Evolutionary conservation across 2,329 filamentous ascomycete genomes (phyloP).

Genomic region (Septoria linicola): DNA sequence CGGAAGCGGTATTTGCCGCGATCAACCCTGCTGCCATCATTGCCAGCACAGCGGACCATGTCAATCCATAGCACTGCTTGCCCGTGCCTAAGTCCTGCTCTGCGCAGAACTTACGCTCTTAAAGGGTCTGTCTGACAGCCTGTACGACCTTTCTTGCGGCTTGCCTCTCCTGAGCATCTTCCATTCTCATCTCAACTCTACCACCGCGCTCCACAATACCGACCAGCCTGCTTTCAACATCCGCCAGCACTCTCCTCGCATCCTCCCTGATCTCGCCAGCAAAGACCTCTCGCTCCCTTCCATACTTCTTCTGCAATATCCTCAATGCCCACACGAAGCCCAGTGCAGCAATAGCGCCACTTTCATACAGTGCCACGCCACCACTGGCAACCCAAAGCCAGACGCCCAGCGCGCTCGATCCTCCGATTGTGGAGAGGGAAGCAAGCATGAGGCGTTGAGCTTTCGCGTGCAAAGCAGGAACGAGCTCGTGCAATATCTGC

Average conservation of each 20-base stretch:
- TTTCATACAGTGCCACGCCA: conserved; percentile 55
- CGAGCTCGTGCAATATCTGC: conserved; percentile 41
- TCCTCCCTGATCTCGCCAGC: conserved; percentile 56
- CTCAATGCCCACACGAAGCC: conserved; percentile 58
- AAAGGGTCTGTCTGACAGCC: conserved; percentile 17
- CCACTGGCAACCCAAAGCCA: conserved; percentile 57
- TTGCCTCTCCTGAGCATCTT: conserved; percentile 42
- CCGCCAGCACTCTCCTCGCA: conserved; percentile 55
- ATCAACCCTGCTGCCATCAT: no score
- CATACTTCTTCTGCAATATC: conserved; percentile 60
- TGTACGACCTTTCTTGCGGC: conserved; percentile 47
- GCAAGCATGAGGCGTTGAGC: conserved; percentile 62
- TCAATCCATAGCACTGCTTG: no score
- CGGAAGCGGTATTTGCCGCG: no score
- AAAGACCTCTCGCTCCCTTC: conserved; percentile 53
- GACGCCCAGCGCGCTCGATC: conserved; percentile 52
- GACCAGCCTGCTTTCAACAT: conserved; percentile 53
- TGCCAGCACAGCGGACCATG: no score
- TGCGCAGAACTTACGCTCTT: no score
- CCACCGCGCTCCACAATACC: conserved; percentile 49
- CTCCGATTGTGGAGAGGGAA: conserved; percentile 68
- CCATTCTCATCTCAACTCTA: conserved; percentile 37
- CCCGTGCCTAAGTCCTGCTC: no score
- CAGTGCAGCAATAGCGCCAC: conserved; percentile 58
- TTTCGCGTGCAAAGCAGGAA: conserved; percentile 47